These are phyloP conservation scores for Omphalotus guepiniiformis DNA, from an alignment of 768 basidiomycete species.

Conservation along the genomic window DNA sequence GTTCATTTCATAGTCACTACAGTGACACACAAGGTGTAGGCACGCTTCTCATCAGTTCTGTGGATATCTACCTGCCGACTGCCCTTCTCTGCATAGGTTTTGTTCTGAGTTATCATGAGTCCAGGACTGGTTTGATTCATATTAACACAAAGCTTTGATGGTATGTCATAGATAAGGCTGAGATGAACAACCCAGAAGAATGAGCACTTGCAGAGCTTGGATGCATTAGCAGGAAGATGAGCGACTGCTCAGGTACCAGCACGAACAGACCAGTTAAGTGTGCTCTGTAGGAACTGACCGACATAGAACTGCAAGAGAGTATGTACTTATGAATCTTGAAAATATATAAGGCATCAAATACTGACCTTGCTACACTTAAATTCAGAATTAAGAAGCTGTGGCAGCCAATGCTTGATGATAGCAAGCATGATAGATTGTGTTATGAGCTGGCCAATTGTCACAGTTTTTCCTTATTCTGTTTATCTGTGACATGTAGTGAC, in stretches of 20 bases:
- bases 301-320: too few species aligned
- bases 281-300: slow-evolving; percentile 15
- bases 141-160: slow-evolving; percentile 18
- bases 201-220: slow-evolving; percentile 7
- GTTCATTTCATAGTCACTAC: too few species aligned
- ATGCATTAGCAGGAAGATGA: slow-evolving; percentile 15
- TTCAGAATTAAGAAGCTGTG: background rate
- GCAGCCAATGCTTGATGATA: background rate
- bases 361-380: background rate
- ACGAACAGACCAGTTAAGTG: slow-evolving; percentile 16
- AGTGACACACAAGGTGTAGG: too few species aligned
- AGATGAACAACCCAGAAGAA: slow-evolving; percentile 17
- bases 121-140: slow-evolving; percentile 19
- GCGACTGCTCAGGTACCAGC: slow-evolving; percentile 15
- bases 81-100: slow-evolving; percentile 17
- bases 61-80: slow-evolving; percentile 21
- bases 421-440: background rate
- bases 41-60: slow-evolving; percentile 25
- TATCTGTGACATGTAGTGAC: too few species aligned
- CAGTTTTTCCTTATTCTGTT: too few species aligned
- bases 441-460: too few species aligned
- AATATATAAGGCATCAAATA: too few species aligned
- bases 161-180: slow-evolving; percentile 16
- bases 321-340: too few species aligned
- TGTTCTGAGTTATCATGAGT: slow-evolving; percentile 10